phyloP scores from a whole-genome alignment of 2,329 filamentous ascomycete species.

The Colletotrichum noveboracense region DNA sequence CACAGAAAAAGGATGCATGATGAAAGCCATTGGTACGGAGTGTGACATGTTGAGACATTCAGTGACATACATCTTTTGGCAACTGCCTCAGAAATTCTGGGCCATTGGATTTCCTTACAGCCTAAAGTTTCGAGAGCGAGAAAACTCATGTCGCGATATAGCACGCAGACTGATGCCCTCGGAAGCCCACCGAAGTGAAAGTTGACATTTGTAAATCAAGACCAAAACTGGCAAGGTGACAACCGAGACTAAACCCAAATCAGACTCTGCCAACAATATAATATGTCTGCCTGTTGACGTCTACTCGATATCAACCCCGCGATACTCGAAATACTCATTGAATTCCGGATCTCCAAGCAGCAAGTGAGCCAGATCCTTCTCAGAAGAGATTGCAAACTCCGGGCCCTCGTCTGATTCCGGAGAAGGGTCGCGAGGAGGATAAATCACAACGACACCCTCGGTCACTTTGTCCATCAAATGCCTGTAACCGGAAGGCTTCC shows the following conservation, averaged over 20 bases:
- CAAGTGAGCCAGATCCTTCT: slow-evolving; percentile 34
- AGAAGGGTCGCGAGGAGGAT: slow-evolving; percentile 31
- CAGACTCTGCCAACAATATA: neutral
- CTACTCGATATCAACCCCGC: slow-evolving; percentile 32
- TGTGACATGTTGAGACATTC: neutral
- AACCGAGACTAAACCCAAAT: neutral
- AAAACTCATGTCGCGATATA: neutral
- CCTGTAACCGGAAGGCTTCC: slow-evolving; percentile 33
- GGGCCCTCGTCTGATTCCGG: slow-evolving; percentile 37
- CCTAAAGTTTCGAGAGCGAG: neutral
- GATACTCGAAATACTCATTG: slow-evolving; percentile 41
- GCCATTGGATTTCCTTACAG: neutral
- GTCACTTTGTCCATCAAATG: slow-evolving; percentile 35
- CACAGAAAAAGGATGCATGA: neutral
- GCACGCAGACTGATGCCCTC: neutral
- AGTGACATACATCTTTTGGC: neutral
- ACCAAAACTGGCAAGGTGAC: neutral
- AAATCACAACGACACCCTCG: slow-evolving; percentile 31
- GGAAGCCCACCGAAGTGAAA: neutral
- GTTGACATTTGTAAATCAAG: neutral
- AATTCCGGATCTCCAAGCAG: slow-evolving; percentile 39
- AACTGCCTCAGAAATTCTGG: rapidly evolving
- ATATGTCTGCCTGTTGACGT: neutral
- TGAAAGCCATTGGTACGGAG: neutral
- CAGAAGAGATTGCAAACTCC: slow-evolving; percentile 39